phyloP scores from a whole-genome alignment of 2,329 filamentous ascomycete species.

The Diaporthe vexans region DNA sequence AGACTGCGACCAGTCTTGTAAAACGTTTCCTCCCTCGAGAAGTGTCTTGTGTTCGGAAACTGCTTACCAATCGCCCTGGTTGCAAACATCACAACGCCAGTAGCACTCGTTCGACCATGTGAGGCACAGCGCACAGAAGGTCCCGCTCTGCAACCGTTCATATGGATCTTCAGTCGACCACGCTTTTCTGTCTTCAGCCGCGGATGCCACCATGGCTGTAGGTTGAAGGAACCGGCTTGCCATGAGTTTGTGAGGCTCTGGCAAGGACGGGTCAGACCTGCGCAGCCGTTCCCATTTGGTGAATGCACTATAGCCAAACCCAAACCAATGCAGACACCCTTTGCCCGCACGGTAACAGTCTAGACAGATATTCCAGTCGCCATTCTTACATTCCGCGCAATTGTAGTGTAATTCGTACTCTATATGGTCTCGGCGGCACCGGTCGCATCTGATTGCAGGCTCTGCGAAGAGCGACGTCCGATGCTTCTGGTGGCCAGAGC shows the following conservation, averaged over 20 bases:
- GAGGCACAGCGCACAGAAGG: constrained; percentile 85
- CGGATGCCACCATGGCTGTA: constrained; percentile 59
- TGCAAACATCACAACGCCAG: constrained; percentile 90
- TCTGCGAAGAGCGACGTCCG: constrained; percentile 72
- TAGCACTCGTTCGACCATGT: constrained; percentile 85
- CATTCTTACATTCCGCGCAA: constrained; percentile 78
- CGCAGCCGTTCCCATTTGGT: constrained; percentile 72
- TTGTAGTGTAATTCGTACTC: constrained; percentile 91
- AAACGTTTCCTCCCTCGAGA: background rate
- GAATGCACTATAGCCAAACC: constrained; percentile 83
- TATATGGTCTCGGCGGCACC: constrained; percentile 79
- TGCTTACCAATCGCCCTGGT: constrained; percentile 81
- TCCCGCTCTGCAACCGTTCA: constrained; percentile 79
- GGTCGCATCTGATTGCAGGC: constrained; percentile 80
- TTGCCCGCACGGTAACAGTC: constrained; percentile 82
- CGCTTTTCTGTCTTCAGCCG: constrained; percentile 68
- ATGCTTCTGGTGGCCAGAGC: constrained; percentile 55
- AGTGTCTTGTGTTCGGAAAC: background rate
- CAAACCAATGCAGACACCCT: constrained; percentile 90
- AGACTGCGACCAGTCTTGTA: background rate
- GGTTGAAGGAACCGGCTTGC: constrained; percentile 70
- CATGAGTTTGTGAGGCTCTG: constrained; percentile 70
- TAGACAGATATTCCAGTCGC: constrained; percentile 84
- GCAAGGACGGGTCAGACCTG: constrained; percentile 55
- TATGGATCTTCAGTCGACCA: constrained; percentile 77